Evolutionary conservation across 345 rosid genomes (phyloP).

Genomic region (Atalantia buxifolia): DNA sequence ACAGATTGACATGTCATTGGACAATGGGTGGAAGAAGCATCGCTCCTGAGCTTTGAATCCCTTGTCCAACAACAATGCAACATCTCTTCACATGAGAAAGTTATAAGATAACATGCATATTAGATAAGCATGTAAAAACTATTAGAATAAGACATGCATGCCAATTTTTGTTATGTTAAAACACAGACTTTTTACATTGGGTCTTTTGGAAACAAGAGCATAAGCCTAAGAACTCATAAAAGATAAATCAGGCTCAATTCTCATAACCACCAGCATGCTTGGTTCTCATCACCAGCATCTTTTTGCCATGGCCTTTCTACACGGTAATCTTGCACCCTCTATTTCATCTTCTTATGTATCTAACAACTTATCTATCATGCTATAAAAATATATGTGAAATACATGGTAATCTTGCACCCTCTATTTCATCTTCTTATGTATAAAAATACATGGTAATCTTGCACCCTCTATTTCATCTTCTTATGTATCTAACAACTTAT

Average conservation of each 20-base stretch:
- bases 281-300: neutral
- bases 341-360: neutral
- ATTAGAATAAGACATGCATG: neutral
- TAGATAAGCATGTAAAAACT: neutral
- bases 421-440: neutral
- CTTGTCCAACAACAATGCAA: conserved; percentile 73
- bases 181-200: neutral
- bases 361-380: neutral
- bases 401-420: neutral
- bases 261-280: neutral
- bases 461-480: neutral
- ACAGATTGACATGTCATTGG: conserved; percentile 81
- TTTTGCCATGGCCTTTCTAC: neutral
- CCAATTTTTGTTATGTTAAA: neutral
- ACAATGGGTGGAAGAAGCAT: conserved; percentile 88
- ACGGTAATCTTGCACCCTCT: neutral
- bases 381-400: neutral
- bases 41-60: conserved; percentile 53
- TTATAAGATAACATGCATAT: neutral
- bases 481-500: neutral
- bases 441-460: neutral
- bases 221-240: neutral
- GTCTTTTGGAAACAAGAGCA: neutral
- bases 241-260: neutral
- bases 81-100: conserved; percentile 44